These are phyloP conservation scores for Ephemerocybe angulata DNA, from an alignment of 768 basidiomycete species.

Conservation along the genomic window DNA sequence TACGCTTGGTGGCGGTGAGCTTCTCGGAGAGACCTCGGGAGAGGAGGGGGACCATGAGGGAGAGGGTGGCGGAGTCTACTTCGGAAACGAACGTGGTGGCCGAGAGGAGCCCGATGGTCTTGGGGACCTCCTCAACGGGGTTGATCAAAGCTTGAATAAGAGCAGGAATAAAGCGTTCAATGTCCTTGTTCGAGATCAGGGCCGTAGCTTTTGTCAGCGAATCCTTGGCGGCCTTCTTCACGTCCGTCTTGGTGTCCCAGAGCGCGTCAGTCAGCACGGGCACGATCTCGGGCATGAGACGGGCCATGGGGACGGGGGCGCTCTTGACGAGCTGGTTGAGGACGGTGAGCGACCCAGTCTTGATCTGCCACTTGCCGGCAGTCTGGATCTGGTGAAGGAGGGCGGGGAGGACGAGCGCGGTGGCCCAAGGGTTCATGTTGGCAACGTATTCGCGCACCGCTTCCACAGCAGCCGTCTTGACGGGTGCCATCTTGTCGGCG, in stretches of 20 bases:
- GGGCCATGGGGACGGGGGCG: conserved; percentile 79
- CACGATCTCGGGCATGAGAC: conserved; percentile 91
- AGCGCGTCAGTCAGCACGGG: conserved; percentile 93
- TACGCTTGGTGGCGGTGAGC: conserved; percentile 93
- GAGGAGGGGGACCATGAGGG: conserved; percentile 95
- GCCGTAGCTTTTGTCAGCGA: conserved; percentile 93
- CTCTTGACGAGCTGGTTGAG: conserved; percentile 85
- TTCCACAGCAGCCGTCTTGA: conserved; percentile 79
- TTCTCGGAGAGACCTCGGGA: conserved; percentile 93
- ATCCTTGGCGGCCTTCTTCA: conserved; percentile 97
- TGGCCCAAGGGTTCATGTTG: conserved; percentile 86
- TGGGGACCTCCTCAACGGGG: conserved; percentile 98
- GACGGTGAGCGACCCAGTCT: conserved; percentile 78
- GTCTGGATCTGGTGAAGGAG: conserved; percentile 92
- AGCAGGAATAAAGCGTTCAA: conserved; percentile 94
- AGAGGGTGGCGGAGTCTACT: conserved; percentile 95
- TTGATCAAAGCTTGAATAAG: conserved; percentile 97
- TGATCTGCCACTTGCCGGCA: conserved; percentile 96
- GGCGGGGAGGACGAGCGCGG: conserved; percentile 75
- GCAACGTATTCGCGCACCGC: conserved; percentile 75
- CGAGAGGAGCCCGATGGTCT: conserved; percentile 91
- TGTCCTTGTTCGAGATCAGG: conserved; percentile 97
- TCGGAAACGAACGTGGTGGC: conserved; percentile 99
- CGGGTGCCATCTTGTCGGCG: conserved; percentile 91
- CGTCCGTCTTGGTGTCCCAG: conserved; percentile 98